Base-by-base conservation (phyloP, 2,329 filamentous ascomycete species). In the Pseudopyricularia javanii region DNA sequence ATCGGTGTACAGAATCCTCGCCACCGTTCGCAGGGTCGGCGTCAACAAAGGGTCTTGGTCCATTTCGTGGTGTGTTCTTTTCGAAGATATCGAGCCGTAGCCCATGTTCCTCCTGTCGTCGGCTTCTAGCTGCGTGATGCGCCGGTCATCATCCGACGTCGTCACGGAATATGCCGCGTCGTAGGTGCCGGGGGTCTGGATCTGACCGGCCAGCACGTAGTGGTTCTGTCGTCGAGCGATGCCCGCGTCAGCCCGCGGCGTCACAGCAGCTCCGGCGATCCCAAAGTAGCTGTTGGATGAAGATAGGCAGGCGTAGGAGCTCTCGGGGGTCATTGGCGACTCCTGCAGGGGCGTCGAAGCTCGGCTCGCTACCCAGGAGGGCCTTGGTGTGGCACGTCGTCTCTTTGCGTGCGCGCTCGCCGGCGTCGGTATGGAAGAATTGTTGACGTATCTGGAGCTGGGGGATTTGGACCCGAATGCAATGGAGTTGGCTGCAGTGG, bases 61-160 rank as follows among this genome's bases (percentile, higher is more conserved):
- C 17, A 63, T 45, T 7, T 71, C 69, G 7, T 68, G 63, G 37
- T 65, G 65, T 1, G 62, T 55, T 35, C 68, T 65, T 57, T 73
- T 75, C 0, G 76, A 43, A 22, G 37, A 43, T 43, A 43, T 43
- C 8, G 37, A 43, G 37, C 22, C 22, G n/a, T 43, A 72, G 1
- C 76, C 77, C 2, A 81, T 67, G 0, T 69, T 72, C 49, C 71
- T 71, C 47, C 78, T 68, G 60, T 80, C 81, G 59, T 79, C 74
- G 20, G 75, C 64, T 56, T 82, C 78, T 14, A 77, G 80, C 59
- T 78, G 37, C n/a, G 17, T 43, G 37, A 43, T n/a, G 14, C 37
- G n/a, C 17, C 17, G 37, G 22, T 43, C 37, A n/a, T 43, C 37
- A 79, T 55, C 74, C 66, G 62, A 76, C 80, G 52, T 80, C 75